Evolutionary conservation across 495 filamentous ascomycete genomes (phyloP).

Genomic region (Podospora fimiseda): DNA sequence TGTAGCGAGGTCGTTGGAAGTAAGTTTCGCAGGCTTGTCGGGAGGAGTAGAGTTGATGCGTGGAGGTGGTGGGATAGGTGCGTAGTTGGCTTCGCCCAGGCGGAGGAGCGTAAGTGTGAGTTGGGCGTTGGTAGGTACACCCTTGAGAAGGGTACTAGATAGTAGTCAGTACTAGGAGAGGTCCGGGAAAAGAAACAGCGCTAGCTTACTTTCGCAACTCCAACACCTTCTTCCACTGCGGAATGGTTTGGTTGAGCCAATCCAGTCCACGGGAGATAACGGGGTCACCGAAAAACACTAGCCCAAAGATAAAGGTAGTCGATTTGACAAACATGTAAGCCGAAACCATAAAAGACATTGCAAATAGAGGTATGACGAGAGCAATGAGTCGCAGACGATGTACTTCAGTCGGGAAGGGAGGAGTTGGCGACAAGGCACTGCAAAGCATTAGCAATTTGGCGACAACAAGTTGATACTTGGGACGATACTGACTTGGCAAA

Average conservation of each 20-base stretch:
- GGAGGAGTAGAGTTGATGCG: conserved; percentile 48
- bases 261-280: conserved; percentile 52
- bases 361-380: conserved; percentile 51
- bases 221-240: conserved; percentile 69
- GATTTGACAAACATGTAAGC: conserved; percentile 71
- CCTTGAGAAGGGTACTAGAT: conserved; percentile 64
- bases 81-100: conserved; percentile 75
- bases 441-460: not conserved
- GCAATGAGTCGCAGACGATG: conserved; percentile 58
- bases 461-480: not conserved
- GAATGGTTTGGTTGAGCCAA: conserved; percentile 59
- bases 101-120: conserved; percentile 79
- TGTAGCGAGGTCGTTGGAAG: conserved; percentile 38
- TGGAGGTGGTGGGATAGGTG: conserved; percentile 76
- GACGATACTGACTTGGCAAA: conserved; percentile 67
- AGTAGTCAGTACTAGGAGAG: conserved; percentile 33
- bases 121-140: conserved; percentile 85
- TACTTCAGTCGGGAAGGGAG: conserved; percentile 62
- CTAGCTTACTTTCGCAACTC: conserved; percentile 56
- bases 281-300: conserved; percentile 78
- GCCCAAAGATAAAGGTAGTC: conserved; percentile 57
- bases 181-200: conserved; percentile 44
- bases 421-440: conserved; percentile 68
- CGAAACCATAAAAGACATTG: conserved; percentile 54
- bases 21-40: conserved; percentile 40